Percentiles rank a stretch among this genome's conserved stretches.
Conservation (phyloP, 106 monocot genomes). For the Hemerocallis citrina region DNA sequence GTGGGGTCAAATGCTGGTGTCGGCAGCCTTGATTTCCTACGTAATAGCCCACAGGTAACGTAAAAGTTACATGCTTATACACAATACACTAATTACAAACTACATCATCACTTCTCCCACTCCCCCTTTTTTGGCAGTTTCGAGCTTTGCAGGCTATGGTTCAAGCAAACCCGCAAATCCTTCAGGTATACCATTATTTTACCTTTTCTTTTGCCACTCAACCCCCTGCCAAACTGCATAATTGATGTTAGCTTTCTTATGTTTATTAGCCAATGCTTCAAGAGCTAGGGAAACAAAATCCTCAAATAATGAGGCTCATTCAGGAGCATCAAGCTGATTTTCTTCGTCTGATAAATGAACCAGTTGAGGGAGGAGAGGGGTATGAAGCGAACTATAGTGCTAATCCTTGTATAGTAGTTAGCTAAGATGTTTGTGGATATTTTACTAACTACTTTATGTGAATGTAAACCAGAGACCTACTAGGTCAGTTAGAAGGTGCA, state of each 20-base stretch:
- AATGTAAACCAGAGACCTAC: slow-evolving; percentile 40
- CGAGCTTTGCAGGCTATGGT: slow-evolving; percentile 67
- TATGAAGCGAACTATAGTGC: slow-evolving; percentile 2
- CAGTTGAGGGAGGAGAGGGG: slow-evolving; percentile 53
- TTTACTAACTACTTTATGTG: neutral
- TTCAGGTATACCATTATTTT: slow-evolving; percentile 40
- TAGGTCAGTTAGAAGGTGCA: slow-evolving; percentile 48
- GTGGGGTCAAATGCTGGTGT: slow-evolving; percentile 43
- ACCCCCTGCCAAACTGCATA: neutral
- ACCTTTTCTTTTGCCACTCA: neutral
- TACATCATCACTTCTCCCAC: neutral
- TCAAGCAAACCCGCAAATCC: slow-evolving; percentile 83
- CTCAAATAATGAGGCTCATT: slow-evolving; percentile 72
- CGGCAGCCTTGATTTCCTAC: slow-evolving; percentile 57
- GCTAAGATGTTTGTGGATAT: neutral
- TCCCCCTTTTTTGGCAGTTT: slow-evolving; percentile 45
- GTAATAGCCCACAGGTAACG: slow-evolving; percentile 73
- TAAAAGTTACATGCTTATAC: neutral
- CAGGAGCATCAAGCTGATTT: slow-evolving; percentile 86
- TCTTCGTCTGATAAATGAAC: slow-evolving; percentile 67
- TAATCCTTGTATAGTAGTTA: neutral
- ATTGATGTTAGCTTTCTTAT: neutral
- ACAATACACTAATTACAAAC: neutral
- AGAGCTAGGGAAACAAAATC: slow-evolving; percentile 84
- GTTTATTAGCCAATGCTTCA: slow-evolving; percentile 72